Evolutionary conservation across 179 eudicot genomes (phyloP), one percentile per base, ranked within the genome.

Genomic region (Sideroxylon spinosum): DNA sequence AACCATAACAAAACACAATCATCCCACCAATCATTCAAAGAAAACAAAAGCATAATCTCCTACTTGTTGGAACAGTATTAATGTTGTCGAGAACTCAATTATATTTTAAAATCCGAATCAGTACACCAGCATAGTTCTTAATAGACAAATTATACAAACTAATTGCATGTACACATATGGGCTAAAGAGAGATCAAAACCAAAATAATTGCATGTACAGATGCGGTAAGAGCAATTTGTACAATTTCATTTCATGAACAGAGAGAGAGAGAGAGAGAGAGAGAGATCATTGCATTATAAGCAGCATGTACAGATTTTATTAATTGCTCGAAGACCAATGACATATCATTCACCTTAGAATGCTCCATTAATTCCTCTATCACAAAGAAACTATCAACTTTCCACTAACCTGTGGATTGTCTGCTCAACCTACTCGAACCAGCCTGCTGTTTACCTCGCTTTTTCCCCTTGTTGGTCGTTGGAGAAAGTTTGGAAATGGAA

Each of bases 401-500:
- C 37, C 23, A 0, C 87, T 90, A 89, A 76, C 87, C 86, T 63
- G 83, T 80, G 68, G 86, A 79, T 83, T 82, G 82, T 50, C 88
- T 76, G 75, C 60, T 83, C 91, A 89, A 87, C 83, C 82, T 84
- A 48, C 84, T 72, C 29, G 85, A 68, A 74, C 88, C 87, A 77
- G 87, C 86, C 78, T 85, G 91, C 71, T 91, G 89, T 77, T 89
- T 86, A 37, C 86, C 92, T 64, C 91, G 88, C 81, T 85, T 90
- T 76, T n/a, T n/a, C n/a, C 85, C 85, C 87, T 81, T 93, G 80
- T 75, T 86, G 78, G 79, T 86, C 6, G 89, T 84, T 22, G 69
- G 63, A n/a, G 82, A 82, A 62, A 81, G 50, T 85, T 86, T 86
- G 63, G 89, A 79, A 25, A 85, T 76, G 23, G 91, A 84, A 22